Evolutionary conservation across 371 early-diverging fungal genomes (phyloP), one percentile per base, ranked within the genome.

Genomic region (Apophysomyces trapeziformis): DNA sequence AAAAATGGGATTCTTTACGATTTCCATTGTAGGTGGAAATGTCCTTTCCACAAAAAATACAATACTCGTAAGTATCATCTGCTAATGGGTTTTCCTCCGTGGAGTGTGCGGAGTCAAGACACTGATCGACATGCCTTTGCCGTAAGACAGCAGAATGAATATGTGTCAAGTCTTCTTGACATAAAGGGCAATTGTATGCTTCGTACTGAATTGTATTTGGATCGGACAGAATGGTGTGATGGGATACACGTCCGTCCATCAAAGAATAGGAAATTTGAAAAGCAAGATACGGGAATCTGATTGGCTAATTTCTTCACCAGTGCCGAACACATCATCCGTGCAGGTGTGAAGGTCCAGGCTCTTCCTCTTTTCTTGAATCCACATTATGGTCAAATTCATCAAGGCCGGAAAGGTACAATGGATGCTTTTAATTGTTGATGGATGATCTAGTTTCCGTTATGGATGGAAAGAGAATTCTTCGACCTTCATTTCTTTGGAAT

Each of bases 11-110:
- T 26, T 72, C 71, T 26, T 56, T 58, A 16, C 67, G 60, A 1
- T 38, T n/a, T 21, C 64, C 39, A n/a, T 64, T 63, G 13, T 68
- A 64, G 8, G 44, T 63, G 0, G 54, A 44, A 1, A 78, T 59
- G 18, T 72, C 54, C 39, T 78, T 76, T 14, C 70, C 70, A 41
- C 81, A 81, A 39, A 80, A 71, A 8, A 78, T 36, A 47, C 81
- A 78, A 16, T 68, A 64, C 9, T 65, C 60, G 39, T 68, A 67
- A 37, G 71, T 76, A 26, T 35, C 44, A 41, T 63, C 35, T 8
- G 45, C n/a, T 54, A 39, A 41, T 43, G 13, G 63, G 14, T 14
- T 14, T 41, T 60, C 21, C 14, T 8, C 32, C 0, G 14, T n/a
- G 7, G 45, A 57, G 32, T 36, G 37, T 32, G 12, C 26, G 13